phyloP scores from a whole-genome alignment of 1,284 basidiomycete species.

The Salmacisia buchloeana region DNA sequence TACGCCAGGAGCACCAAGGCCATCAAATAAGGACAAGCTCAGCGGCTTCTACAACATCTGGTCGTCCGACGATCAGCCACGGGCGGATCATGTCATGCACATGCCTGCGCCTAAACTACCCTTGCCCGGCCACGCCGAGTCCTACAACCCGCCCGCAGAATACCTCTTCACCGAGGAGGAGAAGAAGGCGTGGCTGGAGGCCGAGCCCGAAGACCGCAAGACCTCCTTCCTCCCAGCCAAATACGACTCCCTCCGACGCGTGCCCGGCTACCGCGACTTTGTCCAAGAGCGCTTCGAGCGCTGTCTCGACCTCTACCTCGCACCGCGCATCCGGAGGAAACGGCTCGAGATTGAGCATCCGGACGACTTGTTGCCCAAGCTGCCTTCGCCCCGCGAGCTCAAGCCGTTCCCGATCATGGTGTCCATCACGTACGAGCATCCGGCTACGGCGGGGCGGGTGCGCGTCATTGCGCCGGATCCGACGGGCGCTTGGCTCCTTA shows the following conservation, averaged over 20 bases:
- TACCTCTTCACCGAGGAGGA: slow-evolving; percentile 88
- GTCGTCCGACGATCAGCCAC: slow-evolving; percentile 58
- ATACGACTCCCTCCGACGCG: slow-evolving; percentile 74
- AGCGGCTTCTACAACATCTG: slow-evolving; percentile 81
- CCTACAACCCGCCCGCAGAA: slow-evolving; percentile 97
- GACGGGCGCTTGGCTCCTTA: slow-evolving; percentile 82
- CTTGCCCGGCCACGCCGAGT: slow-evolving; percentile 85
- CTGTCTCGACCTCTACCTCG: slow-evolving; percentile 93
- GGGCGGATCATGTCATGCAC: slow-evolving; percentile 59
- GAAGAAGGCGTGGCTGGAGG: slow-evolving; percentile 73
- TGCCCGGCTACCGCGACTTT: slow-evolving; percentile 85
- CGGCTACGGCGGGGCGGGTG: slow-evolving; percentile 59
- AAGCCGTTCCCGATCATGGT: slow-evolving; percentile 88
- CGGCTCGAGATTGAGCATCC: slow-evolving; percentile 56
- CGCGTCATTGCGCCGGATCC: slow-evolving; percentile 77
- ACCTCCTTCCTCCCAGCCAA: slow-evolving; percentile 84
- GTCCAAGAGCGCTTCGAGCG: slow-evolving; percentile 91
- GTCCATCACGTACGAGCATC: slow-evolving; percentile 68
- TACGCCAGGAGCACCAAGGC: slow-evolving; percentile 70
- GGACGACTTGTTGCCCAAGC: slow-evolving; percentile 81
- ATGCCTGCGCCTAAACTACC: slow-evolving; percentile 87
- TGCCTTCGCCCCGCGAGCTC: slow-evolving; percentile 87
- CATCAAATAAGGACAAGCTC: slow-evolving; percentile 58
- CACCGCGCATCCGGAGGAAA: slow-evolving; percentile 67
- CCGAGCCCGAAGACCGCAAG: slow-evolving; percentile 85